Base-by-base conservation (phyloP, 225 moss, liverwort and hornwort genomes). In the Climacium dendroides region DNA sequence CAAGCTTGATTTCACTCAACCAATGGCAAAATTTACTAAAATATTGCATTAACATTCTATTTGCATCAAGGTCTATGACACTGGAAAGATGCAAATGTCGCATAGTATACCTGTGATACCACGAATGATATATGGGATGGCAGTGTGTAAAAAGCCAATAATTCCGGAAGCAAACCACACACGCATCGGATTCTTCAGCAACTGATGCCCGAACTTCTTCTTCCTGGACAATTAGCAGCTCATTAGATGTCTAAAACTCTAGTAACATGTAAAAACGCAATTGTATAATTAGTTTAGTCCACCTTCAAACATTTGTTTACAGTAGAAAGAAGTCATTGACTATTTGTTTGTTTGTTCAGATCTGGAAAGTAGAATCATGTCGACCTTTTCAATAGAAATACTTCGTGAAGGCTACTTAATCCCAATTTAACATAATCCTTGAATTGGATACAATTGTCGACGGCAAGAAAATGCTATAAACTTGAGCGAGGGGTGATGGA, bases 121-220 rank as follows among this genome's bases (percentile, higher is more conserved):
- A 84, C 98, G 98, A 80, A 94, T 78, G 69, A 90, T 86, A 89
- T 96, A 99, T 54, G 98, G 98, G 35, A 97, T 89, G 61, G 79
- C 81, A 80, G 94, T 80, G 74, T 97, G 97, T 87, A 94, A 28
- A 39, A 86, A 24, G 60, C 89, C 95, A 64, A 97, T 79, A 70
- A 85, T 71, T 77, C 87, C 77, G n/a, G 95, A 93, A 66, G 90
- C 80, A 73, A 84, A 82, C 91, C 91, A 92, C 24, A 92, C 90
- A 83, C 92, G 93, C 89, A 65, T 54, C 45, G 95, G 96, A 86
- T 80, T 90, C 23, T 83, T 86, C 81, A 93, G 92, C 28, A 99
- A 87, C 88, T 95, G 98, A 86, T 96, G 97, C 69, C 96, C 90
- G 83, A 96, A 89, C 89, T 94, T 95, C 92, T 95, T 97, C 84